A percentile compares a stretch with the other conserved stretches of the same genome.
Conservation (phyloP, 176 grass and related monocot genomes). For the Neostapfia colusana region DNA sequence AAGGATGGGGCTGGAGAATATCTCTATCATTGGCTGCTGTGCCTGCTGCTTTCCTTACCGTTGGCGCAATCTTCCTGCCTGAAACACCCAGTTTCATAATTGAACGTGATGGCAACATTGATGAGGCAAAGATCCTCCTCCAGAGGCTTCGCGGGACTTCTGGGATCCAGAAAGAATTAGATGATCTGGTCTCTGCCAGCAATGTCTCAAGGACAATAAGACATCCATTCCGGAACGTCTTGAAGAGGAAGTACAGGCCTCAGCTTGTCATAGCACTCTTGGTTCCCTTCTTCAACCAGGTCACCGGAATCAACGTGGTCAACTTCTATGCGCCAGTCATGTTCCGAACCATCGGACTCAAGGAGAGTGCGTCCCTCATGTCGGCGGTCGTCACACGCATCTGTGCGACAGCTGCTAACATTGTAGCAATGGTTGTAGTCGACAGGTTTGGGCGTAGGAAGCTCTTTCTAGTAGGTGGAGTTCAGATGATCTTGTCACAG, state of each 20-base stretch:
- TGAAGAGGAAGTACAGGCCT: conserved; percentile 60
- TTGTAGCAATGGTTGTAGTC: conserved; percentile 63
- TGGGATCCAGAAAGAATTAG: conserved; percentile 62
- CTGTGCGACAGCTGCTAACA: conserved; percentile 57
- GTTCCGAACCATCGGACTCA: conserved; percentile 79
- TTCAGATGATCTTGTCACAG: conserved; percentile 74
- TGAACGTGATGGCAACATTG: conserved; percentile 52
- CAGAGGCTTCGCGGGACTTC: conserved; percentile 66
- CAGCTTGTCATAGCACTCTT: conserved; percentile 74
- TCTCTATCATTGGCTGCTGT: conserved; percentile 69
- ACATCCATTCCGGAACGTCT: conserved; percentile 50
- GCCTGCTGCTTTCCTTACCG: conserved; percentile 62
- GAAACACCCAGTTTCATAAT: conserved; percentile 84
- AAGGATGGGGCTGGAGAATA: conserved; percentile 76
- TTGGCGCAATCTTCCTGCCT: conserved; percentile 69
- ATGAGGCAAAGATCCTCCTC: conserved; percentile 51
- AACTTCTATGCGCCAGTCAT: conserved; percentile 84
- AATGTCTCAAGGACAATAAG: conserved; percentile 29
- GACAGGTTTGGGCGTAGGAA: conserved; percentile 59
- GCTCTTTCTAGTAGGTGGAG: conserved; percentile 57
- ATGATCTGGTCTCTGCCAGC: conserved; percentile 60
- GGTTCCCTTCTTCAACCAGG: conserved; percentile 76
- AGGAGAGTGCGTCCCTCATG: conserved; percentile 73
- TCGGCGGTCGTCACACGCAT: conserved; percentile 63
- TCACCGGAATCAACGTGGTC: conserved; percentile 75